Base-by-base conservation (phyloP, 371 early-diverging fungal species). In the Mucor piriformis region DNA sequence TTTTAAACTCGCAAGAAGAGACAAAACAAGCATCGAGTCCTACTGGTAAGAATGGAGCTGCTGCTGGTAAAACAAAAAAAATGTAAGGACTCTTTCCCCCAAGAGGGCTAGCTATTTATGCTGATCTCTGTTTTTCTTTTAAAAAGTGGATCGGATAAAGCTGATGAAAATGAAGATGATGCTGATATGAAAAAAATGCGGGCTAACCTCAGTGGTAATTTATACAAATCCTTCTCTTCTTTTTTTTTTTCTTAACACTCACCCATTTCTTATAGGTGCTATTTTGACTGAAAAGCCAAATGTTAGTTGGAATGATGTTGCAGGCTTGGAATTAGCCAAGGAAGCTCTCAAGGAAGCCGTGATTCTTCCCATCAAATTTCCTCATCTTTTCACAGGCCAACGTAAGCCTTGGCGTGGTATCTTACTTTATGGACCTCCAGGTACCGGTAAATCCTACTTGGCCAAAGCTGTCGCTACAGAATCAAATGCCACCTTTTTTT, bases 261-360 rank as follows among this genome's bases (percentile, higher is more conserved):
- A n/a, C n/a, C n/a, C n/a, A n/a, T n/a, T n/a, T n/a, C n/a, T n/a
- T n/a, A n/a, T n/a, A 33, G 50, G 92, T 32, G 95, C 95, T 11
- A 95, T 98, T 54, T 67, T 97, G 61, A 88, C 90, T 33, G 97
- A 97, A 64, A 95, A 94, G 65, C 97, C 97, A 32, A 94, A 96
- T 76, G 92, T 98, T 43, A 88, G 82, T 50, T 98, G 97, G 97
- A 88, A 89, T 12, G 99, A 99, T 78, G 93, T 99, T 44, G 99
- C 99, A 24, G 99, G 99, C 37, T 77, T 99, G 67, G 99, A 99
- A 61, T 88, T 82, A 3, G 99, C 99, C 44, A 99, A 99, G 81
- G 97, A 97, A 74, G 94, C 99, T 43, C 85, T 99, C 60, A 94
- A 96, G 72, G 99, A 99, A 77, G 96, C 98, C 3, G 98, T 99